These are phyloP conservation scores for Pseudopithomyces maydicus DNA, from an alignment of 2,329 filamentous ascomycete genomes.

Conservation along the genomic window DNA sequence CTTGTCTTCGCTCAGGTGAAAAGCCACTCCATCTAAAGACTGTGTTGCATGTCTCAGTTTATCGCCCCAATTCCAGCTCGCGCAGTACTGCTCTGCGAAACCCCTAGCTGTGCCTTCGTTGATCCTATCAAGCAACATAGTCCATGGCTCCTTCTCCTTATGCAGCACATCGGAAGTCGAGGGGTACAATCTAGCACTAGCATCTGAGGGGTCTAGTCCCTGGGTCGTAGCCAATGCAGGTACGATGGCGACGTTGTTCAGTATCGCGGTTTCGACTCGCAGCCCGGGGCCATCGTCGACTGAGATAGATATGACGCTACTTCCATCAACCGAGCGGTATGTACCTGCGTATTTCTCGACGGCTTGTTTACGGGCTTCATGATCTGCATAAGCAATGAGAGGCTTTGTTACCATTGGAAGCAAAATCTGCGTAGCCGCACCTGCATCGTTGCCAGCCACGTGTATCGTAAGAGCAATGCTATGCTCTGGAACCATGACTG, in stretches of 20 bases:
- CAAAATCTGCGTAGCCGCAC: slow-evolving; percentile 14
- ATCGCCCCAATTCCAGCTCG: slow-evolving; percentile 28
- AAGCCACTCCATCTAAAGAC: slow-evolving; percentile 26
- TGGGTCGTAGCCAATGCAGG: slow-evolving; percentile 16
- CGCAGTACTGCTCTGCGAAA: slow-evolving; percentile 27
- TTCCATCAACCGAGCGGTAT: slow-evolving; percentile 11
- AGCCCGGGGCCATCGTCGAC: slow-evolving; percentile 31
- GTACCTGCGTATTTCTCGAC: slow-evolving; percentile 24
- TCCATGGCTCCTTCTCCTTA: slow-evolving; percentile 21
- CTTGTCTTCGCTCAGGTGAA: slow-evolving; percentile 4
- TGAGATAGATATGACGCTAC: slow-evolving; percentile 13
- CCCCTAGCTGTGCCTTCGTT: not conserved
- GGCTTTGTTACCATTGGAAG: slow-evolving; percentile 18
- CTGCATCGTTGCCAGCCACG: slow-evolving; percentile 21
- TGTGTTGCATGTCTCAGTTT: slow-evolving; percentile 21
- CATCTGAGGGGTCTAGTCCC: slow-evolving; percentile 8
- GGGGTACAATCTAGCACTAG: slow-evolving; percentile 28
- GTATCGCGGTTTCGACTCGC: slow-evolving; percentile 13
- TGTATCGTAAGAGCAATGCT: slow-evolving; percentile 28
- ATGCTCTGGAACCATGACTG: slow-evolving; percentile 29
- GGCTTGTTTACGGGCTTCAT: slow-evolving; percentile 22
- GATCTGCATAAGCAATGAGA: slow-evolving; percentile 27
- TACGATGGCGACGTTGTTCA: slow-evolving; percentile 24
- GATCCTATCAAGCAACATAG: slow-evolving; percentile 20
- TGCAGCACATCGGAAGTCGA: slow-evolving; percentile 24